These are phyloP conservation scores for Apiospora koreana DNA, from an alignment of 2,329 filamentous ascomycete genomes.

Conservation along the genomic window DNA sequence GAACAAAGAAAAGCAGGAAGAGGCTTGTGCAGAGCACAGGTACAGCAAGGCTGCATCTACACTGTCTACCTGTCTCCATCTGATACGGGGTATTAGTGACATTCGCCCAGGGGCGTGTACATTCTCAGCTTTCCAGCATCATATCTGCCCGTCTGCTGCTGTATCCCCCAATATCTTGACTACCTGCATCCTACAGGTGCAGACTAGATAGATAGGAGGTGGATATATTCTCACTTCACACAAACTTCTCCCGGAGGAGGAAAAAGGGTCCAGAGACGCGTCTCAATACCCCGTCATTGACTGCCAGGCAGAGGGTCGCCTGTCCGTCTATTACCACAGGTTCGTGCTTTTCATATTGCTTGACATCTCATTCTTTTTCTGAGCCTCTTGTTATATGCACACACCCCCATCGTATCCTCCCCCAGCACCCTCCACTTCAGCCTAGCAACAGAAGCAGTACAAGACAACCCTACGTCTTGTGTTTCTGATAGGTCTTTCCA, in stretches of 20 bases:
- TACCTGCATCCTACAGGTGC: background rate
- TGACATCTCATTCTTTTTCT: slow-evolving; percentile 4
- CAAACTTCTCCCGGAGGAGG: background rate
- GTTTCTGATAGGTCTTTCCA: slow-evolving; percentile 13
- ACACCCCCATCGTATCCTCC: background rate
- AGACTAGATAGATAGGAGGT: background rate
- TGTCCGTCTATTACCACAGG: background rate
- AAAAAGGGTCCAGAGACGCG: background rate
- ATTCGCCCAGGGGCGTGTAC: background rate
- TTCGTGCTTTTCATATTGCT: slow-evolving; percentile 1
- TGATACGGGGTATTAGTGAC: background rate
- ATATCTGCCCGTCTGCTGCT: background rate
- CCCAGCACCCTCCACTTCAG: background rate
- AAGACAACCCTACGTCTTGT: slow-evolving; percentile 9
- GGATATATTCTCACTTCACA: background rate
- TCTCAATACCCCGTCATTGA: background rate
- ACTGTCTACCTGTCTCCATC: slow-evolving; percentile 5
- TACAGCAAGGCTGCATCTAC: slow-evolving; percentile 10
- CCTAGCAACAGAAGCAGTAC: slow-evolving; percentile 1
- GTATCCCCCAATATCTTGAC: background rate
- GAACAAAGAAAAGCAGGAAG: background rate
- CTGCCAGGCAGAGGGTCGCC: background rate
- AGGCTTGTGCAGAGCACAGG: slow-evolving; percentile 6
- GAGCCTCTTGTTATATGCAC: background rate
- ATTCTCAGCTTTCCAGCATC: background rate